phyloP scores from a whole-genome alignment of 2,329 filamentous ascomycete genomes.

The Neonectria magnoliae region DNA sequence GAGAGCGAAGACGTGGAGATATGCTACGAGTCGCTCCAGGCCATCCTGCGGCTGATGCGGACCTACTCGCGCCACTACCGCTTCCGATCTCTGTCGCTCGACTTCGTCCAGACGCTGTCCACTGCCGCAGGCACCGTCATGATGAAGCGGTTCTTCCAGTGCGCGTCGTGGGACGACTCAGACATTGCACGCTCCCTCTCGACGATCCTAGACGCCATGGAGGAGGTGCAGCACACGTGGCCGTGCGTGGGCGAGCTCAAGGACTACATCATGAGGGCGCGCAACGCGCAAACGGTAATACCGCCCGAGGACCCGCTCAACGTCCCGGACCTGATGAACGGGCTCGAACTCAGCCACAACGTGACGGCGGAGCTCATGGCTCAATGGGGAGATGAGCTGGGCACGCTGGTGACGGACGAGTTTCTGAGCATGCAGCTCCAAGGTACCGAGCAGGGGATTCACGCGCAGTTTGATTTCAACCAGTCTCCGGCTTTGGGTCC shows the following conservation, averaged over 20 bases:
- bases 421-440: constrained; percentile 49
- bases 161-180: constrained; percentile 52
- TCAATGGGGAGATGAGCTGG: constrained; percentile 45
- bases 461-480: constrained; percentile 46
- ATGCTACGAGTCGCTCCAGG: constrained; percentile 59
- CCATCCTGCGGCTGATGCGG: constrained; percentile 56
- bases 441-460: constrained; percentile 37
- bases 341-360: constrained; percentile 41
- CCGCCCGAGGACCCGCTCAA: constrained; percentile 47
- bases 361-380: constrained; percentile 41
- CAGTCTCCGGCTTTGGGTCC: constrained; percentile 27
- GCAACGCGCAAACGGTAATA: constrained; percentile 44
- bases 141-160: constrained; percentile 56
- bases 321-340: constrained; percentile 47
- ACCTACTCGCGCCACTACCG: constrained; percentile 56
- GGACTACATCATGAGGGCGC: constrained; percentile 46
- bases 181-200: constrained; percentile 62
- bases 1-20: constrained; percentile 59
- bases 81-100: constrained; percentile 55
- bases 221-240: constrained; percentile 62
- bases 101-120: constrained; percentile 61
- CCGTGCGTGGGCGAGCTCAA: constrained; percentile 56
- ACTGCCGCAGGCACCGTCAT: constrained; percentile 58
- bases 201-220: constrained; percentile 59
- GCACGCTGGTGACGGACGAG: constrained; percentile 49